Evolutionary conservation across 2,329 filamentous ascomycete species (phyloP), one percentile per base, ranked within the genome.

Genomic region (Colletotrichum sojae): DNA sequence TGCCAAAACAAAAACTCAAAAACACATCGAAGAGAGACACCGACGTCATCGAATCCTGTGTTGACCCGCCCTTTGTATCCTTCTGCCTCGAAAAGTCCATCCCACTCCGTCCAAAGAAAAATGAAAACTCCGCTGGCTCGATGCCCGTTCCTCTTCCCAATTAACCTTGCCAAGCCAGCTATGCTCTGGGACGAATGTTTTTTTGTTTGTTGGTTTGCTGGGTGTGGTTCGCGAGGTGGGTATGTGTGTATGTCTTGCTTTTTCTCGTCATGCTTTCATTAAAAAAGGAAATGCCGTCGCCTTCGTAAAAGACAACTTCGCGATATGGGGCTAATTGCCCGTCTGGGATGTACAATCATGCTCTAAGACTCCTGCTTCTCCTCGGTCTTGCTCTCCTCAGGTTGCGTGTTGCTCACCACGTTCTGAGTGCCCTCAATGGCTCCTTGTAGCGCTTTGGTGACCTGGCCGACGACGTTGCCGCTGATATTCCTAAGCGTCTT

Each of bases 401-500:
- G 13, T 18, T 43, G 40, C 4, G 40, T n/a, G 8, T 13, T 13
- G 40, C 13, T n/a, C 13, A 43, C 8, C 10, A 67, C 1, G 20
- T 63, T 62, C 12, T 58, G 60, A 5, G 45, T 55, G n/a, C 40
- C 56, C 18, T 68, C 64, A 15, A 71, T 39, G 8, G 59, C 68
- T 13, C 61, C 51, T 5, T 67, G 60, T 5, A 72, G 31, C 40
- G 70, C 67, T 36, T 67, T 60, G 43, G 18, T 61, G 63, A 71
- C 70, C 27, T 62, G 57, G 43, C 74, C 76, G 6, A 81, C 77
- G 18, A 83, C 79, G 6, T 79, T 80, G 12, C 81, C 82, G 4
- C 79, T 80, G 8, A 83, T 75, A 57, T 83, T 83, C 55, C 79
- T 77, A 25, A 83, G 60, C 4, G 80, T 83, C 77, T 83, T 83